phyloP scores from a whole-genome alignment of 805 yeast species.

The Cyberlindnera suaveolens region DNA sequence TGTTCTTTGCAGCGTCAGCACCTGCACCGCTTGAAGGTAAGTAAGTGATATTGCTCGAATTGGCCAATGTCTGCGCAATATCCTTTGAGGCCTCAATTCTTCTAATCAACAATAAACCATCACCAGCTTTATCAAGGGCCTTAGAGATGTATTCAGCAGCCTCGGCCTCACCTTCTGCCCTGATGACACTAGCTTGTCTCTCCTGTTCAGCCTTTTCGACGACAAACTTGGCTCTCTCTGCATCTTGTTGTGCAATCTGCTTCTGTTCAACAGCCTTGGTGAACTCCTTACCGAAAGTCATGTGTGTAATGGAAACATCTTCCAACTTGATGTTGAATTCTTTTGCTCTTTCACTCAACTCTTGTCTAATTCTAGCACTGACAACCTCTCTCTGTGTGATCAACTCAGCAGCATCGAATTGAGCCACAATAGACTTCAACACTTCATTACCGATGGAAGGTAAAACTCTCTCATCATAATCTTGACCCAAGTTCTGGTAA shows the following conservation, averaged over 20 bases:
- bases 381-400: slow-evolving; percentile 97
- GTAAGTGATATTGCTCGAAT: slow-evolving; percentile 81
- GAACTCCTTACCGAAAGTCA: slow-evolving; percentile 95
- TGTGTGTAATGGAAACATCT: slow-evolving; percentile 95
- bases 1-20: slow-evolving; percentile 23
- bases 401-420: slow-evolving; percentile 92
- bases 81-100: slow-evolving; percentile 96
- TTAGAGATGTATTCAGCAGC: slow-evolving; percentile 93
- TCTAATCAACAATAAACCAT: slow-evolving; percentile 88
- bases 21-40: slow-evolving; percentile 56
- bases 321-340: slow-evolving; percentile 91
- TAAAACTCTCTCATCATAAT: slow-evolving; percentile 89
- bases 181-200: slow-evolving; percentile 86
- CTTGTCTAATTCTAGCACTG: slow-evolving; percentile 81
- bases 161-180: slow-evolving; percentile 99
- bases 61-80: slow-evolving; percentile 82
- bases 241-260: slow-evolving; percentile 99
- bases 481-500: slow-evolving; percentile 87
- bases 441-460: slow-evolving; percentile 94
- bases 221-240: slow-evolving; percentile 89
- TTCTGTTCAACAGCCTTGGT: slow-evolving; percentile 98
- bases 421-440: slow-evolving; percentile 84
- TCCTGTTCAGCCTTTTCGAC: slow-evolving; percentile 98
- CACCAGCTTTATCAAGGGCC: slow-evolving; percentile 92
- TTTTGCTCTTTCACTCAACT: slow-evolving; percentile 71